Conservation (phyloP, 2,329 filamentous ascomycete species). For the Arachnomyces sp. region DNA sequence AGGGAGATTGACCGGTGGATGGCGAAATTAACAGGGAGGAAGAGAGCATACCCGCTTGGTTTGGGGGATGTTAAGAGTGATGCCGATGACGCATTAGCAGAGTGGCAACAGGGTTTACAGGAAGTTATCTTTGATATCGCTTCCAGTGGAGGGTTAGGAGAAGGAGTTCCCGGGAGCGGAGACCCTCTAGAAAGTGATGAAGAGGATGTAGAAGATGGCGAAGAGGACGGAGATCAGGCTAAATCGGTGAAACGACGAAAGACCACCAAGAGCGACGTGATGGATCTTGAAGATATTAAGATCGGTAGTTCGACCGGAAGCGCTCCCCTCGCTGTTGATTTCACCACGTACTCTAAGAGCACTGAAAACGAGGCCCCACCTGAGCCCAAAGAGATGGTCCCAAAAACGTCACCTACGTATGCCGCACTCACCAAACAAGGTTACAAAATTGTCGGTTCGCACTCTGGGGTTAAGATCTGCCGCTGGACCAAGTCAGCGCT, state of each 20-base stretch:
- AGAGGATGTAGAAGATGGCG: conserved; percentile 56
- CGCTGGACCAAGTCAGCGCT: conserved; percentile 97
- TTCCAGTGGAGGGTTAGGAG: conserved; percentile 46
- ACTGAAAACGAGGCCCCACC: conserved; percentile 26
- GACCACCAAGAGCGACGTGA: conserved; percentile 34
- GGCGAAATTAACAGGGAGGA: conserved; percentile 83
- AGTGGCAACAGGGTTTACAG: conserved; percentile 70
- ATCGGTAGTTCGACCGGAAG: conserved; percentile 26
- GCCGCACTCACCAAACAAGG: conserved; percentile 88
- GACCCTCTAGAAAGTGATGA: conserved; percentile 79
- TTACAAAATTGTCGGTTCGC: conserved; percentile 88
- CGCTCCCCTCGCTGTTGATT: conserved; percentile 69
- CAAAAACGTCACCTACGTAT: conserved; percentile 81
- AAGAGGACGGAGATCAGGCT: conserved; percentile 44
- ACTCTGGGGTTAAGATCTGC: conserved; percentile 95
- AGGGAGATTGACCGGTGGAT: conserved; percentile 91
- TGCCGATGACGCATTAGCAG: conserved; percentile 56
- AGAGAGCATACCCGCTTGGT: conserved; percentile 80
- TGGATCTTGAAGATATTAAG: conserved; percentile 80
- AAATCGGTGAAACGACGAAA: conserved; percentile 36
- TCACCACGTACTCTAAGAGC: conserved; percentile 51
- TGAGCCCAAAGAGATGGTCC: conserved; percentile 81
- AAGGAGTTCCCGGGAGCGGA: conserved; percentile 70
- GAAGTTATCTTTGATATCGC: conserved; percentile 59
- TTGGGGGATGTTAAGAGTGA: conserved; percentile 80